Percentiles rank a stretch among this genome's conserved stretches.
Conservation (phyloP, 441 rosid species). For the Pelargonium cotyledonis region DNA sequence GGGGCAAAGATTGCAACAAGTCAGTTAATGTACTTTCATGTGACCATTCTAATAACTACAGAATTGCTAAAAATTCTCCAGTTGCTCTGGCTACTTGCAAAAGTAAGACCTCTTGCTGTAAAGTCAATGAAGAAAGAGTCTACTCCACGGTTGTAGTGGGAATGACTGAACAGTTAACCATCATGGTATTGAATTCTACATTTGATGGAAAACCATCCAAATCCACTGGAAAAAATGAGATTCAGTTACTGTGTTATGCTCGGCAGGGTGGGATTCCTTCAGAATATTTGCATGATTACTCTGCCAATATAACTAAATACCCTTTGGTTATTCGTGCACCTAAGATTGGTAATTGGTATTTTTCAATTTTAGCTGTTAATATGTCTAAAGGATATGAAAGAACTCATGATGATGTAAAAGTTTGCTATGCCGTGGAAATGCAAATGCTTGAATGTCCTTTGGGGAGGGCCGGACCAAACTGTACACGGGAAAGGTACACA, state of each 20-base stretch:
- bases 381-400: conserved; percentile 33
- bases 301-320: conserved; percentile 43
- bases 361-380: conserved; percentile 45
- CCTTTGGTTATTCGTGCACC: conserved; percentile 63
- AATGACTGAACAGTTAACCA: conserved; percentile 50
- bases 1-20: conserved; percentile 89
- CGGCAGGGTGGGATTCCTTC: conserved; percentile 81
- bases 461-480: conserved; percentile 74
- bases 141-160: conserved; percentile 59
- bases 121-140: conserved; percentile 48
- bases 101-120: conserved; percentile 44
- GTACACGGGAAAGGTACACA: conserved; percentile 51
- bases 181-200: conserved; percentile 39
- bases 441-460: conserved; percentile 57
- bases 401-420: conserved; percentile 32
- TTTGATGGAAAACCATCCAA: conserved; percentile 26
- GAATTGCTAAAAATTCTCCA: conserved; percentile 21
- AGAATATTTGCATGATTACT: conserved; percentile 54
- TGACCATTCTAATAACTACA: conserved; percentile 38
- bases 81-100: conserved; percentile 43
- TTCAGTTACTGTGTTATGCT: conserved; percentile 51
- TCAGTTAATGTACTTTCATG: conserved; percentile 64
- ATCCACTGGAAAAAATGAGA: conserved; percentile 19
- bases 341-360: conserved; percentile 75
- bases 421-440: conserved; percentile 63